Evolutionary conservation across 768 basidiomycete genomes (phyloP), one percentile per base, ranked within the genome.

Genomic region (Lactifluus piperatus): DNA sequence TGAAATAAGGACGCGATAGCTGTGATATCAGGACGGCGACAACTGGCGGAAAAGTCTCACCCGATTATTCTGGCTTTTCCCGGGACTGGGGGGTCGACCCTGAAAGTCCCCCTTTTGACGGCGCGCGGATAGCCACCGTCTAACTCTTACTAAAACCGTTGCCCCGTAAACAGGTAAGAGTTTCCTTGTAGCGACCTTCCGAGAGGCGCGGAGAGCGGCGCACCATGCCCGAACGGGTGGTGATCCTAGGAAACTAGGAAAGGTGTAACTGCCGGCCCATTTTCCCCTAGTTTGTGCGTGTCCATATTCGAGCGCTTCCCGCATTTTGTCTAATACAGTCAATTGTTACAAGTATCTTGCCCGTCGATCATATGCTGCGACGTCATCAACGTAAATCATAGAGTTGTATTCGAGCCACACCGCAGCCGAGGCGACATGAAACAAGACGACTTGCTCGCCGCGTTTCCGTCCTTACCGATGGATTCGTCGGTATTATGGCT

Each of bases 121-220:
- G 43, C 2, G 11, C 43, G 22, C 11, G 22, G 43, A 44, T 24
- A 9, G 57, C 22, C 51, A 4, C 45, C 45, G 7, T 34, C 55
- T 57, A 58, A 57, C 57, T 63, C 62, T 59, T 63, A 64, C 45
- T 22, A 30, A 34, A 41, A 24, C 22, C 2, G 24, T 45, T 46
- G 18, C 36, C 7, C 22, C 51, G 22, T 66, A 81, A 84, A 77
- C 72, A 60, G 82, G 85, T 59, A 53, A 69, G 29, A 81, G 82
- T 0, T 75, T 82, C 41, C 64, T 81, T 22, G 74, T 76, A 45
- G 75, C 82, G 5, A 88, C 87, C 10, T 68, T 91, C 39, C 75
- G 89, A 51, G 89, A 92, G 72, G 85, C 86, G 0, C 73, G 78
- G 22, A 89, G 91, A 68, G 89, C 47, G 86, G 85, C 6, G 76